Base-by-base conservation (phyloP, 1,284 basidiomycete species). In the Marasmius tenuissimus region DNA sequence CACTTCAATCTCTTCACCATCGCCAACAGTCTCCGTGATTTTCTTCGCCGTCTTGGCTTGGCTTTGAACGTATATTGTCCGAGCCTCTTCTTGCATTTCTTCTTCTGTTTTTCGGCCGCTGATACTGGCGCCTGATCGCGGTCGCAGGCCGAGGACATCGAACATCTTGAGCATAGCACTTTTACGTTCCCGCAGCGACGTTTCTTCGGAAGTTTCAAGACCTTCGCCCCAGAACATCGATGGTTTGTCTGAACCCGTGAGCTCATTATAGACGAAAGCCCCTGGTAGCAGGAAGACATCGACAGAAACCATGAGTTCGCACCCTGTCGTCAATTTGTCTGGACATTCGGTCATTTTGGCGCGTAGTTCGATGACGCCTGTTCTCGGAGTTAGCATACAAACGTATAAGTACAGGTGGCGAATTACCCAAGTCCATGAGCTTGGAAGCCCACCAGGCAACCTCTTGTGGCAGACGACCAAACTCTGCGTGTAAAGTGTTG, bases 291-390 rank as follows among this genome's bases (percentile, higher is more conserved):
- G 77, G 71, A 87, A 92, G 18, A 89, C 80, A 37, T 82, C 84
- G 9, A 94, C 74, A 0, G 89, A 88, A 6, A 94, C 78, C 40
- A 92, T 85, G 62, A 94, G 79, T 63, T 86, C 84, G 37, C 83
- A 84, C 2, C 92, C 92, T 16, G 87, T 86, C 27, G 83, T 78
- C 4, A 92, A 79, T 61, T 74, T 81, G 49, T 80, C 73, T 1
- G 91, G 88, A 67, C 89, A 91, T 66, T 93, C 89, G 11, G 90
- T 80, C 80, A 93, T 85, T 11, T 86, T 81, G 33, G 85, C 84
- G 66, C 77, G 77, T 69, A 87, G 86, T 61, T 85, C 82, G 35
- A 91, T 78, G 56, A 91, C 80, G 45, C 78, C 89, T 92, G 45
- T 47, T 27, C n/a, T n/a, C 38, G 64, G 18, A 66, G 55, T 42